Base-by-base conservation (phyloP, 352 stramenopile species). In the Thalassiosira livingstoniorum region DNA sequence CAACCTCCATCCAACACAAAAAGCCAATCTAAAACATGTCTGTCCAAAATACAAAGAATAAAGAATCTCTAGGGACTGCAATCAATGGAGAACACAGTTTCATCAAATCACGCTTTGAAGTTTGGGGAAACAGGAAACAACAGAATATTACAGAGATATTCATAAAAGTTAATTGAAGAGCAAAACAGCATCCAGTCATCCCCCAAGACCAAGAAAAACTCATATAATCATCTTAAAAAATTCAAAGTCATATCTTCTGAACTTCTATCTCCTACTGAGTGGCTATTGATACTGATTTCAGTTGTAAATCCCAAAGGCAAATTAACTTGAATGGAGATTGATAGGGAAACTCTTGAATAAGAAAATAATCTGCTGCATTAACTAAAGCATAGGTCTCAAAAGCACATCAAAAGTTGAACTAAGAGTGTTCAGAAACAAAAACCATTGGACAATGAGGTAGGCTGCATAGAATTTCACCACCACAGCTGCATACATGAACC, bases 401-500 rank as follows among this genome's bases (percentile, higher is more conserved):
- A 21, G 32, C 66, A 72, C n/a, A 64, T 80, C 2, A 60, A 67
- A 67, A 18, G 23, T 4, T 29, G 45, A 39, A 57, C 76, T 18
- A 37, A 63, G n/a, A 67, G 3, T 10, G 37, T 51, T 18, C 35
- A 15, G 32, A 45, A 76, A 42, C 53, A 35, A 55, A 10, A n/a
- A 21, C 0, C 54, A 85, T 54, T 72, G 42, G 55, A 66, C 39
- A 51, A 66, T 76, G 18, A 29, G 45, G 11, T 79, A 64, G 35
- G 70, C 70, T 18, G 39, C 15, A 3, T 76, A 77, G 29, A 85
- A 85, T 76, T 34, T 85, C 0, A 10, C 78, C 15, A 7, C 73
- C 18, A 65, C 77, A 37, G 69, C 70, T 35, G 70, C 64, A 2
- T 85, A 72, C 32, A 81, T 85, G 78, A 60, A 78, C 35, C 4